Base-by-base conservation (phyloP, 805 yeast species). In the Soucietia sequanensis region DNA sequence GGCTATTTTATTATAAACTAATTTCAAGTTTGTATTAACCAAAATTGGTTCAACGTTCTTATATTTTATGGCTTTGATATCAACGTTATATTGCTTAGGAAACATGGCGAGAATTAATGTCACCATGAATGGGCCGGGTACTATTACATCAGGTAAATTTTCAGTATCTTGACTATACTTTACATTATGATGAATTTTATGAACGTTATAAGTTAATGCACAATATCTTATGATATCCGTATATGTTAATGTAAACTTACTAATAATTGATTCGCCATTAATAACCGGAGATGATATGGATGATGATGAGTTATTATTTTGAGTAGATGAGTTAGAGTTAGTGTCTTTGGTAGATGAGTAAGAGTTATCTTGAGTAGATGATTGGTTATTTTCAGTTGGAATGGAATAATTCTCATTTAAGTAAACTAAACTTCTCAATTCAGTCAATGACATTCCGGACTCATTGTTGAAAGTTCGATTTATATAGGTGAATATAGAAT, bases 91-190 rank as follows among this genome's bases (percentile, higher is more conserved):
- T 5, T 43, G 27, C 14, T 37, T 20, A 17, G 40, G 38, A 39
- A 76, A 58, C 77, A 80, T 81, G 36, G 76, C 74, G 21, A 86
- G 52, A 23, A 79, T 44, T 24, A 84, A 43, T 6, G 83, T 79
- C 1, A 84, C 72, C 38, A 84, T 63, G 34, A 90, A 65, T 0
- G 97, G 96, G 0, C 96, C 99, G 29, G 86, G 95, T 0, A 83
- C 80, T 1, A 91, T 60, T 0, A 81, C 56, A 23, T 68, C 65
- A 0, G 81, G 80, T 32, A 87, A 75, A 1, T 75, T 68, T 50
- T 91, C 98, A 2, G 47, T 37, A 13, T 31, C n/a, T 3, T 35
- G 46, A 6, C 87, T 71, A 53, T 85, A 86, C 1, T 44, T 43
- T 5, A 57, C 54, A 50, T 86, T 85, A 56, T 79, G 81, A 60